Evolutionary conservation across 2,329 filamentous ascomycete genomes (phyloP).

Genomic region (Monosporascus sp.): DNA sequence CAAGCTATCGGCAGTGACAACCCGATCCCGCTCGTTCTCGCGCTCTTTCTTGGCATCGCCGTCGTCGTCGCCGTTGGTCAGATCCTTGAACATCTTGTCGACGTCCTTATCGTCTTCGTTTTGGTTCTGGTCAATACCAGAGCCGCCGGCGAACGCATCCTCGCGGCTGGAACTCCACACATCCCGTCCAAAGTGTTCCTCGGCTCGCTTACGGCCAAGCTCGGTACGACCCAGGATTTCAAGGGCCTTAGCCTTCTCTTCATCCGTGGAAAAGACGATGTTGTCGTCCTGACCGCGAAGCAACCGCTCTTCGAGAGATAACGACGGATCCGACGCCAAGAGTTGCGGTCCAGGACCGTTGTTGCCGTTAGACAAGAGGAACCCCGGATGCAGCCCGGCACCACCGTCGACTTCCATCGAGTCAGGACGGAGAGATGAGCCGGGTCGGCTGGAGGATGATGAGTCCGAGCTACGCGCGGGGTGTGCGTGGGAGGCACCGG

Average conservation of each 20-base stretch:
- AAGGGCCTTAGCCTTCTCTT: slow-evolving; percentile 44
- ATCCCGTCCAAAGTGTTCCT: slow-evolving; percentile 45
- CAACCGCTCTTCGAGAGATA: slow-evolving; percentile 47
- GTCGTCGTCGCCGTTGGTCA: slow-evolving; percentile 48
- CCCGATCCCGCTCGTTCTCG: slow-evolving; percentile 27
- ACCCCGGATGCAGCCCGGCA: slow-evolving; percentile 35
- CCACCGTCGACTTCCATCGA: slow-evolving; percentile 34
- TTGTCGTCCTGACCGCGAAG: slow-evolving; percentile 41
- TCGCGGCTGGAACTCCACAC: slow-evolving; percentile 37
- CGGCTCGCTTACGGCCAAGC: slow-evolving; percentile 42
- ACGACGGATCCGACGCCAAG: slow-evolving; percentile 32
- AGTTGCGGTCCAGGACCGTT: slow-evolving; percentile 36
- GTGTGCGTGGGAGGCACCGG: slow-evolving; percentile 28
- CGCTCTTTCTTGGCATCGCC: slow-evolving; percentile 33
- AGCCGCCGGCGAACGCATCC: slow-evolving; percentile 13
- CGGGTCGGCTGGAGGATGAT: slow-evolving; percentile 26
- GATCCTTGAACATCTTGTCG: slow-evolving; percentile 51
- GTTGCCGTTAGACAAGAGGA: slow-evolving; percentile 33
- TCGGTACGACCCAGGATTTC: slow-evolving; percentile 49
- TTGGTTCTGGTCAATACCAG: slow-evolving; percentile 17
- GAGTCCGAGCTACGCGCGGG: slow-evolving; percentile 29
- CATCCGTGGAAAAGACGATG: slow-evolving; percentile 39
- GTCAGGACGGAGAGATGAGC: slow-evolving; percentile 29
- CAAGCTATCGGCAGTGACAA: slow-evolving; percentile 28
- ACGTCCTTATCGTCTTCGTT: slow-evolving; percentile 44